Base-by-base conservation (phyloP, 768 basidiomycete species). In the Termitomyces sp. region DNA sequence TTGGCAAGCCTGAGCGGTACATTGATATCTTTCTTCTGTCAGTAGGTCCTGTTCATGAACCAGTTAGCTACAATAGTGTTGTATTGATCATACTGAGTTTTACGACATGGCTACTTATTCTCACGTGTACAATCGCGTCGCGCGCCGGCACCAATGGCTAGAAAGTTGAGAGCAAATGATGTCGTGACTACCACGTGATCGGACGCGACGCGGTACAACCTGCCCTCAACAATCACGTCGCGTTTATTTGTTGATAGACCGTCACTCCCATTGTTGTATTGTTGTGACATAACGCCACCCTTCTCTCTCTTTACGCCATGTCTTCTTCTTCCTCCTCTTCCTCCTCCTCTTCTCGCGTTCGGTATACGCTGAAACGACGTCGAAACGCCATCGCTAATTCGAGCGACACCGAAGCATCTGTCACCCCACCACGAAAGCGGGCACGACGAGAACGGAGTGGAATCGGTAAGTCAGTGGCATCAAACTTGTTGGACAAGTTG, bases 391-490 rank as follows among this genome's bases (percentile, higher is more conserved):
- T 48, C 9, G 36, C 55, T 12, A 62, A 65, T 39, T 69, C 68
- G 12, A 69, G 68, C 22, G 68, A 69, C 38, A 69, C 68, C 0
- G 68, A 69, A 38, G 55, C 18, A 4, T 32, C 49, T 35, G 16
- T 39, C 35, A 65, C 65, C 13, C 61, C 68, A 11, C 68, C 68
- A 3, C 59, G 49, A 44, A 69, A 69, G 59, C 65, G 55, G 52
- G 42, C 62, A 2, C 67, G 68, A 39, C 59, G 60, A 57, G 62
- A 62, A 51, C 54, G 55, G 11, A 39, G 42, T 42, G 35, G 24
- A 7, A 36, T 56, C n/a, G 66, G 67, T 66, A 48, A 50, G 65
- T 50, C 33, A 50, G 39, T 50, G 40, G 33, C 20, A 46, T 15
- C 2, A 18, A n/a, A 36, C 42, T 2, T 1, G 24, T 24, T 9